Base-by-base conservation (phyloP, 2,329 filamentous ascomycete species). In the Ascochyta pisi region DNA sequence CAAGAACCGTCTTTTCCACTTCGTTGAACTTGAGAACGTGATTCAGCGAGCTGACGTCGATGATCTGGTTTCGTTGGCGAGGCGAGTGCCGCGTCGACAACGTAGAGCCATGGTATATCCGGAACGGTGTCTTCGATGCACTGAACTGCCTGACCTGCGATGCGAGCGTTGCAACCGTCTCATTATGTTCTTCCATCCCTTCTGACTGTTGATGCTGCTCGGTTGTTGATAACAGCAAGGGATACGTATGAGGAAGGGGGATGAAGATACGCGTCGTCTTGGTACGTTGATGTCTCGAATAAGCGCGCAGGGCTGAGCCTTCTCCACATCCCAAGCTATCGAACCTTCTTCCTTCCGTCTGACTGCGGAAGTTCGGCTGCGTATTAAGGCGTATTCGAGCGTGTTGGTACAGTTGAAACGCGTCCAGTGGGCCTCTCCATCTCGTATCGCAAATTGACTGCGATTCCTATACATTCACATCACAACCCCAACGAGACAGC, bases 91-190 rank as follows among this genome's bases (percentile, higher is more conserved):
- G 71, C 7, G 83, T 85, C 40, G 79, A 83, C 48, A 84, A 83
- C 4, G 83, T 85, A 6, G 78, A 82, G 50, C 83, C 83, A 75
- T 86, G 83, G 63, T 81, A 84, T 47, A 85, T 81, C n/a, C 83
- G 78, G 62, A 84, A 86, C 4, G 79, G 77, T 23, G 77, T 75
- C 64, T 68, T 73, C n/a, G 72, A 82, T 69, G 45, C 49, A 44
- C 62, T 67, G 72, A 85, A 86, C 6, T 67, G 58, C 41, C 71
- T 71, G 33, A 84, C 78, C 46, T 67, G 54, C 10, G 63, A 60
- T 26, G 69, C 63, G 12, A 75, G 64, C n/a, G 49, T 49, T 16
- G 64, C 58, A 22, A 74, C 67, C 13, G 62, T 64, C 6, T 53
- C 35, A 26, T 65, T 65, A 37, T 74, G 73, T 6, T 59, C 59